Percentiles rank a stretch among this genome's conserved stretches.
phyloP scores from a whole-genome alignment of 345 rosid genomes.

The Arabidopsis suecica region DNA sequence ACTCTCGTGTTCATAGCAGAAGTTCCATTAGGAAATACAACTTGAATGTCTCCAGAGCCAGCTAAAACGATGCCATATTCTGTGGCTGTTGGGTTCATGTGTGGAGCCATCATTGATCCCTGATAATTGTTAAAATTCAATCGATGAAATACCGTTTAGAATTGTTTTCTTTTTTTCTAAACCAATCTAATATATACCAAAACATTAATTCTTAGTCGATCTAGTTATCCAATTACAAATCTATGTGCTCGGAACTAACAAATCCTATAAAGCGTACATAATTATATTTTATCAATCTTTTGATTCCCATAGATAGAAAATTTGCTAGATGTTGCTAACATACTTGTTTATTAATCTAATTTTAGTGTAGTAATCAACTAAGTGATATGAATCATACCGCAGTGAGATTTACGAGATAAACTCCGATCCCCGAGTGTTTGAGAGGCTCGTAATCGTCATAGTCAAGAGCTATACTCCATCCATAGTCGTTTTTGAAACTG shows the following conservation, averaged over 20 bases:
- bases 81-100: conserved; percentile 82
- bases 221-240: not conserved
- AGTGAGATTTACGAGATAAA: conserved; percentile 76
- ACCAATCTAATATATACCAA: not conserved
- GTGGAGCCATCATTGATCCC: conserved; percentile 99
- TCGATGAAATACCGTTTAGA: not conserved
- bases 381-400: conserved; percentile 57
- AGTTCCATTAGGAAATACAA: conserved; percentile 80
- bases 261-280: not conserved
- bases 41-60: conserved; percentile 74
- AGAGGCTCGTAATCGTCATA: conserved; percentile 62
- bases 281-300: not conserved
- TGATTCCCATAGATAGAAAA: not conserved
- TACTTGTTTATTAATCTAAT: not conserved
- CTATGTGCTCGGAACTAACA: not conserved
- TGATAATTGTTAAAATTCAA: not conserved
- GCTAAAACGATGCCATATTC: conserved; percentile 77
- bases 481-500: conserved; percentile 70
- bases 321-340: not conserved
- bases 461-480: conserved; percentile 81
- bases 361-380: not conserved
- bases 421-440: conserved; percentile 66
- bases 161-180: not conserved
- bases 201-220: not conserved
- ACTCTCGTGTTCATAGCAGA: conserved; percentile 62